Conservation (phyloP, 352 stramenopile species). For the Phytophthora citricola region DNA sequence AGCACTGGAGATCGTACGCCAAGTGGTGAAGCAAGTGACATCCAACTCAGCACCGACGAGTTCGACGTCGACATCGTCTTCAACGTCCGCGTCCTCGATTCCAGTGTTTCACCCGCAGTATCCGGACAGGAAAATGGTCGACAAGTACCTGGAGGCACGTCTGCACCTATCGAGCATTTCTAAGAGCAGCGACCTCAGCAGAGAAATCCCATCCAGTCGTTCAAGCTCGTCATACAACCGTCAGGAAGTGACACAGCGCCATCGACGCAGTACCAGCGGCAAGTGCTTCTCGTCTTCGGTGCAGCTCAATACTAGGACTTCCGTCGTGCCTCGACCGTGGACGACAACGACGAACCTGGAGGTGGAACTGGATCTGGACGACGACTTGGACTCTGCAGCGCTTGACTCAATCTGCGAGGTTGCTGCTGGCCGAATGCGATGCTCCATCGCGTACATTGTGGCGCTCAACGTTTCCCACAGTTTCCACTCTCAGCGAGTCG, state of each 20-base stretch:
- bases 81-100: slow-evolving; percentile 25
- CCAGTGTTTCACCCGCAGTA: slow-evolving; percentile 27
- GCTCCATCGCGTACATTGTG: slow-evolving; percentile 56
- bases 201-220: background rate
- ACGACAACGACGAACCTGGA: slow-evolving; percentile 29
- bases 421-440: slow-evolving; percentile 50
- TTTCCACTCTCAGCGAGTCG: slow-evolving; percentile 35
- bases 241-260: slow-evolving; percentile 21
- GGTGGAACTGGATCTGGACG: slow-evolving; percentile 37
- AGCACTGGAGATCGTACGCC: slow-evolving; percentile 58
- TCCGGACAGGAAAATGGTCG: slow-evolving; percentile 49
- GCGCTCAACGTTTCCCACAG: slow-evolving; percentile 30
- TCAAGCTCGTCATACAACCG: slow-evolving; percentile 22
- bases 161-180: slow-evolving; percentile 45
- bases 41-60: slow-evolving; percentile 25
- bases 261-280: slow-evolving; percentile 26
- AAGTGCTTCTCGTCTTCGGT: slow-evolving; percentile 24
- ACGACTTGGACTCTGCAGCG: slow-evolving; percentile 43
- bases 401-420: slow-evolving; percentile 70
- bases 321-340: slow-evolving; percentile 23
- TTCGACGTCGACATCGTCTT: slow-evolving; percentile 23
- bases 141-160: slow-evolving; percentile 62
- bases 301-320: slow-evolving; percentile 3
- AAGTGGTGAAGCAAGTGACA: slow-evolving; percentile 57
- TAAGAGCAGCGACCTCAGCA: slow-evolving; percentile 11